Evolutionary conservation across 176 grass and related monocot species (phyloP), one percentile per base, ranked within the genome.

Genomic region (Aegilops tauschii): DNA sequence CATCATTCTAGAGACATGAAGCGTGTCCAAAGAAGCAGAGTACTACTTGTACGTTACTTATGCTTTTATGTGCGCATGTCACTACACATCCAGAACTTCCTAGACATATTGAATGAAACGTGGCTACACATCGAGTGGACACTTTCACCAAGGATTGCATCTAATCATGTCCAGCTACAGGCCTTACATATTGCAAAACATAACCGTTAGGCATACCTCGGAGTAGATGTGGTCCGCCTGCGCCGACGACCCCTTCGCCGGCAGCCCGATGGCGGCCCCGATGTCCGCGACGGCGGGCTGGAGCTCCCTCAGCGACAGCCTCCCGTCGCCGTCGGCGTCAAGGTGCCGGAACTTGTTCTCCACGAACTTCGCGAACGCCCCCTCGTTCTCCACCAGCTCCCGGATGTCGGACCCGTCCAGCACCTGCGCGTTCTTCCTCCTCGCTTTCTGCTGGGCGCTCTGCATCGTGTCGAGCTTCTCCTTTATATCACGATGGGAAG

Each of bases 141-240:
- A 73, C 20, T 86, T 63, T 47, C 20, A 80, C 10, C 16, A 49
- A 62, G 20, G 61, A 32, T 70, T 75, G 12, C 36, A 62, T 36
- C 18, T 47, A 6, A 3, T 70, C 23, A 44, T 72, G 12, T 47
- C 52, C 8, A 65, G 18, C 37, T 17, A 80, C 14, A 27, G 2
- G 77, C 39, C 21, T 64, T 17, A 21, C 12, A 54, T 5, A 52
- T 14, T 52, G 14, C 18, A 20, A 50, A 50, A 50, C 47, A 49
- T 16, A 50, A 50, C 52, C 0, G 20, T 56, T 21, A 58, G 18
- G 0, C 70, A 9, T 88, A 91, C 92, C 93, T 98, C 93, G 0
- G 91, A 86, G 91, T 95, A 98, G 83, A 92, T 95, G 65, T 93
- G 91, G 72, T 98, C 95, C 1, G 91, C 89, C 74, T 92, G 78